Evolutionary conservation across 352 stramenopile species (phyloP).

Genomic region (Hyaloperonospora arabidopsidis): DNA sequence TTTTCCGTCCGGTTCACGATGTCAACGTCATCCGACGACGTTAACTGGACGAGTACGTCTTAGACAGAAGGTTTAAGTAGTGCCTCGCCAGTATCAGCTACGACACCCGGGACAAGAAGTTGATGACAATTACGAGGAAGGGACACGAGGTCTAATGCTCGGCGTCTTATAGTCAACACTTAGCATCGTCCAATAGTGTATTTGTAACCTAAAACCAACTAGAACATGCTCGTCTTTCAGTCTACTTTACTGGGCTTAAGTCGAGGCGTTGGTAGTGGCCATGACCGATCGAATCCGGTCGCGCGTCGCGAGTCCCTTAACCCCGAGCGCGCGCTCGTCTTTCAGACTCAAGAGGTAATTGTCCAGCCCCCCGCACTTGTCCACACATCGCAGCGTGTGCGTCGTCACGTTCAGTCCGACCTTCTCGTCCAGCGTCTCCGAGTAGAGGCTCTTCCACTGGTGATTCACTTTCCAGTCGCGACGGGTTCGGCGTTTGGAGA

Average conservation of each 20-base stretch:
- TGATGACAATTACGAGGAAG: no score
- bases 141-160: no score
- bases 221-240: no score
- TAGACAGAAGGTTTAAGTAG: no score
- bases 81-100: no score
- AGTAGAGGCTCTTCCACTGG: slow-evolving; percentile 83
- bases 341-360: slow-evolving; percentile 91
- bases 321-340: slow-evolving; percentile 65
- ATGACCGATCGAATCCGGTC: slow-evolving; percentile 43
- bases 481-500: slow-evolving; percentile 88
- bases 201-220: no score
- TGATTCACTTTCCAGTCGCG: slow-evolving; percentile 92
- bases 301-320: slow-evolving; percentile 55
- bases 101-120: no score
- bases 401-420: slow-evolving; percentile 90
- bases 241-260: no score
- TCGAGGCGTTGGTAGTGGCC: neutral
- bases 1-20: slow-evolving; percentile 26
- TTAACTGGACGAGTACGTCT: no score
- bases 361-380: slow-evolving; percentile 90
- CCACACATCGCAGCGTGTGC: slow-evolving; percentile 87
- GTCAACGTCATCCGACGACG: no score
- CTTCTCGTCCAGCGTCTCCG: slow-evolving; percentile 89
- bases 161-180: no score
- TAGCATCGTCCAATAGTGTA: no score